Evolutionary conservation across 352 stramenopile genomes (phyloP), one percentile per base, ranked within the genome.

Genomic region (Globisporangium alternatum): DNA sequence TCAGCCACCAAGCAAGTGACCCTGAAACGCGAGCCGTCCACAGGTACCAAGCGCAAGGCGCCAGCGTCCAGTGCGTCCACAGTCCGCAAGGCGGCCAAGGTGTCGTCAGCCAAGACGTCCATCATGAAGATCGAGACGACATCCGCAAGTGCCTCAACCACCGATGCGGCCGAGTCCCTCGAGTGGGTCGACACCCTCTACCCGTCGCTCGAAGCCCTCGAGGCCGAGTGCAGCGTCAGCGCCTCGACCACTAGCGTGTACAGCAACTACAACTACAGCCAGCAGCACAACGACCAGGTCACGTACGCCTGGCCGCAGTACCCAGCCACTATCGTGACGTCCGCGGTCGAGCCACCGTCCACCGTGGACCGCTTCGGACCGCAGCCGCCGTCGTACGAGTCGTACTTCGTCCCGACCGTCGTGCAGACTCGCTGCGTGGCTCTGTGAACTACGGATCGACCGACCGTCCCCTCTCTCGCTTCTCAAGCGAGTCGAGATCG

Each of bases 101-200:
- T 57, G 52, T 57, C 47, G 10, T 54, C 35, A 2, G 28, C 56
- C 9, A 56, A 64, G 43, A 33, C 44, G 7, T 21, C 51, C 3
- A 21, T 41, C 21, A 41, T 44, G 2, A 63, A 69, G 44, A 48
- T 60, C 39, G 56, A 64, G 35, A 37, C 44, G 33, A 33, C 37
- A 1, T 58, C 45, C 13, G 45, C 33, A 30, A 37, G 47, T 13
- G 52, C 53, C 48, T 10, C 19, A 15, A 17, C 52, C 7, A 31
- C 48, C 5, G 52, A 58, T 35, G 19, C 10, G 31, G 31, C 31
- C 52, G 70, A 77, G 45, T 72, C 53, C 31, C 68, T 78, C 44
- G 68, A 82, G 31, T 90, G 79, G 79, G 77, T 90, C 48, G 81
- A 90, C 69, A 74, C 73, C n/a, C 68, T 90, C 43, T 90, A 89